Percentiles rank a stretch among this genome's conserved stretches.
These are phyloP conservation scores for Aspergillus aculeatinus DNA, from an alignment of 2,329 filamentous ascomycete species.

Conservation along the genomic window DNA sequence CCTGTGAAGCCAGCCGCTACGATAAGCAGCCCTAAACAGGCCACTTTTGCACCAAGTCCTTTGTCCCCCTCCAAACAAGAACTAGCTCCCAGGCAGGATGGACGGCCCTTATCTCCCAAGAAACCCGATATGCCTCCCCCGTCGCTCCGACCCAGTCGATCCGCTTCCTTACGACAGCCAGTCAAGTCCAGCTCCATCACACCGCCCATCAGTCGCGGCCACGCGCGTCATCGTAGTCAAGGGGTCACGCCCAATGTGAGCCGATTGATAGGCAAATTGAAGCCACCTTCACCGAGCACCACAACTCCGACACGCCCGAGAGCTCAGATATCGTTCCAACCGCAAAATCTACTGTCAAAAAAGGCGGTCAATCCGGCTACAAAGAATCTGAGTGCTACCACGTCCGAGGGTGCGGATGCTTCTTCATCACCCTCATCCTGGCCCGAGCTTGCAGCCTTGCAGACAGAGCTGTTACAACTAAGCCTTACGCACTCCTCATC, in stretches of 20 bases:
- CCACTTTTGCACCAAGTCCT: conserved; percentile 19
- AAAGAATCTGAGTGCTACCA: conserved; percentile 17
- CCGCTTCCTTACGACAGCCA: conserved; percentile 40
- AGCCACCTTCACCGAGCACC: conserved; percentile 18
- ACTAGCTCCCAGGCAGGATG: conserved; percentile 11
- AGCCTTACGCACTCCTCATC: conserved; percentile 38
- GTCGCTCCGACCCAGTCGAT: conserved; percentile 32
- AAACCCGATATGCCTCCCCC: conserved; percentile 37
- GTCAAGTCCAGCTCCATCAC: conserved; percentile 19
- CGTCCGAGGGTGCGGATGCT: conserved; percentile 16
- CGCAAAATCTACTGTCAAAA: conserved; percentile 41
- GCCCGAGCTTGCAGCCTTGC: conserved; percentile 38
- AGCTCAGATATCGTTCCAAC: conserved; percentile 36
- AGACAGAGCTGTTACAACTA: conserved; percentile 47
- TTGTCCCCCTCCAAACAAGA: conserved; percentile 24
- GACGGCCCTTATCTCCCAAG: conserved; percentile 25
- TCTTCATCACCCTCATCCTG: conserved; percentile 30
- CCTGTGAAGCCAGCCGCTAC: conserved; percentile 17
- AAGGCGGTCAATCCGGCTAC: conserved; percentile 32
- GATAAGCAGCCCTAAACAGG: conserved; percentile 20
- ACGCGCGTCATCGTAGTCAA: conserved; percentile 40
- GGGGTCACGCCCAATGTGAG: conserved; percentile 21
- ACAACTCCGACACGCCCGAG: conserved; percentile 23
- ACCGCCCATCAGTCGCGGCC: conserved; percentile 22
- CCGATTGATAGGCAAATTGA: conserved; percentile 17